A percentile compares a stretch with the other conserved stretches of the same genome.
phyloP scores from a whole-genome alignment of 2,329 filamentous ascomycete species.

The Xylariales sp. region DNA sequence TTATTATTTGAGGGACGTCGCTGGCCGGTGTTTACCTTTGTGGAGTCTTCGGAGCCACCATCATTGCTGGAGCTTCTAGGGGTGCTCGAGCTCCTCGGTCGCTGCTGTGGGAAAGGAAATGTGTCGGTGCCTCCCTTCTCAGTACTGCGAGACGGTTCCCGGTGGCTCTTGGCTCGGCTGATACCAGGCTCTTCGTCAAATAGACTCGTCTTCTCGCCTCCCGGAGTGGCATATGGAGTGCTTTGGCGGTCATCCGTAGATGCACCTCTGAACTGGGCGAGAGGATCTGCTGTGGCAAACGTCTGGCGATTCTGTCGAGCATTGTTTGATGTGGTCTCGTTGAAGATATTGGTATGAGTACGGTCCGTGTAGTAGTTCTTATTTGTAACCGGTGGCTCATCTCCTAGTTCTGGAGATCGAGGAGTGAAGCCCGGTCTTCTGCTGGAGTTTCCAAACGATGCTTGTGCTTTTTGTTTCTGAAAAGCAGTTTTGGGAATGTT shows the following conservation, averaged over 20 bases:
- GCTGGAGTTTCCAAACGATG: constrained; percentile 43
- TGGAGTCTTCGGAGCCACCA: constrained; percentile 19
- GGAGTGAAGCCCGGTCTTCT: constrained; percentile 47
- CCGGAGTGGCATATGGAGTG: constrained; percentile 51
- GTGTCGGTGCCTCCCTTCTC: constrained; percentile 13
- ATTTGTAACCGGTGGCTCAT: constrained; percentile 47
- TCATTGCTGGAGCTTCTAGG: constrained; percentile 21
- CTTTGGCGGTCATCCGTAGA: constrained; percentile 47
- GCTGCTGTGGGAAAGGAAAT: constrained; percentile 17
- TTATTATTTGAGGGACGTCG: constrained; percentile 7
- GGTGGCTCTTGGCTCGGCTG: constrained; percentile 42
- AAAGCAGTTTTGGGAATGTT: constrained; percentile 44
- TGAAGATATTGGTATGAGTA: constrained; percentile 22
- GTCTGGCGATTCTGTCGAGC: constrained; percentile 6
- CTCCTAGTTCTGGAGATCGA: constrained; percentile 40
- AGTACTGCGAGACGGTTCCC: constrained; percentile 26
- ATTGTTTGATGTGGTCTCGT: constrained; percentile 17
- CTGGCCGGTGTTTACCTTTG: constrained; percentile 8
- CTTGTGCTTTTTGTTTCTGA: constrained; percentile 49
- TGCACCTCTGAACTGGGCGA: constrained; percentile 42
- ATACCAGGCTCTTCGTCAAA: constrained; percentile 42
- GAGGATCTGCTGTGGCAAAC: constrained; percentile 33
- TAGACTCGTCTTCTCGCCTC: constrained; percentile 56
- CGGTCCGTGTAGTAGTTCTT: constrained; percentile 45
- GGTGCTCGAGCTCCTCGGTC: constrained; percentile 22